Conservation (phyloP, 208 protist species). For the Crithidia bombi region DNA sequence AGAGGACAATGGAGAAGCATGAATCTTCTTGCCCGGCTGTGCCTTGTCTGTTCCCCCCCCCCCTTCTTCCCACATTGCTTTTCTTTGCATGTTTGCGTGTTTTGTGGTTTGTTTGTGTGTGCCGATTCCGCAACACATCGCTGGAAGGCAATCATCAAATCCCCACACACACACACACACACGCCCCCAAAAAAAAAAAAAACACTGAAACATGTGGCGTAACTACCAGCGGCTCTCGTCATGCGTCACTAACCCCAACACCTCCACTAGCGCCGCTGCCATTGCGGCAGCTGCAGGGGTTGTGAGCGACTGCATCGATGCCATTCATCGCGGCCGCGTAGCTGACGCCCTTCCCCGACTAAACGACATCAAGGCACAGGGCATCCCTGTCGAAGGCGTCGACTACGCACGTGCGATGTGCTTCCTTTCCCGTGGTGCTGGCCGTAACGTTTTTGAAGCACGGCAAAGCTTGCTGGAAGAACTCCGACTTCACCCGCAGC, state of each 20-base stretch:
- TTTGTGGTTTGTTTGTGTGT: too few relatives aligned
- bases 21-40: too few relatives aligned
- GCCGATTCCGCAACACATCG: too few relatives aligned
- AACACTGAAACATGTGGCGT: too few relatives aligned
- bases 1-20: too few relatives aligned
- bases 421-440: constrained; percentile 42
- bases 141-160: too few relatives aligned
- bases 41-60: too few relatives aligned
- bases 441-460: constrained; percentile 50
- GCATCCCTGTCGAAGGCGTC: constrained; percentile 30
- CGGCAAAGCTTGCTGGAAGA: constrained; percentile 79
- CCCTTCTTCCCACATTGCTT: too few relatives aligned
- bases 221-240: not conserved
- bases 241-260: not conserved
- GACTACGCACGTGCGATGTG: constrained; percentile 78
- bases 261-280: not conserved
- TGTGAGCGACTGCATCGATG: constrained; percentile 24
- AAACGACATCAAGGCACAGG: constrained; percentile 50
- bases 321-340: constrained; percentile 20
- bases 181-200: too few relatives aligned
- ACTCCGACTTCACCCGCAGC: constrained; percentile 54
- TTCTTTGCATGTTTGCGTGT: too few relatives aligned
- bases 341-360: constrained; percentile 39
- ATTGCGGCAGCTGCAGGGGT: constrained; percentile 4
- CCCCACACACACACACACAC: too few relatives aligned